Evolutionary conservation across 108 stramenopile species (phyloP).

Genomic region (Parietichytrium sp.): DNA sequence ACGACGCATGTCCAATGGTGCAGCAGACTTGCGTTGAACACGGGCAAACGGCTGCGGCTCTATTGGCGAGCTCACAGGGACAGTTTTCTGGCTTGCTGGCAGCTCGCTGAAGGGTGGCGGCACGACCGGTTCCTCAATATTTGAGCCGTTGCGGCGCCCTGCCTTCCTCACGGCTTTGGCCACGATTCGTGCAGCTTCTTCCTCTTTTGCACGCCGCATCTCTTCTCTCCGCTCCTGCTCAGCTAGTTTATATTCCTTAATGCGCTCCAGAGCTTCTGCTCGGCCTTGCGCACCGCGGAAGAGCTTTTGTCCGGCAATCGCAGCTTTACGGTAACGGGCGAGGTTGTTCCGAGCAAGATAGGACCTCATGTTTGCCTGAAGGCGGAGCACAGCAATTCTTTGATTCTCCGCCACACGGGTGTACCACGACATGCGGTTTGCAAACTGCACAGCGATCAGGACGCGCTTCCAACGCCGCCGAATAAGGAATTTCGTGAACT

Average conservation of each 20-base stretch:
- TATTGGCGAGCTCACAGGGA: no score
- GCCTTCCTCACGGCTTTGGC: not conserved
- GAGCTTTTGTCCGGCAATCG: not conserved
- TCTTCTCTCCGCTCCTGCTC: no score
- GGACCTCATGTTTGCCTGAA: not conserved
- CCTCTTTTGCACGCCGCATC: not conserved
- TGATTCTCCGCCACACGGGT: not conserved
- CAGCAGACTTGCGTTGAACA: no score
- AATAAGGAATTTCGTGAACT: not conserved
- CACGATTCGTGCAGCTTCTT: not conserved
- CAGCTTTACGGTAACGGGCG: not conserved
- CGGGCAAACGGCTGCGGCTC: no score
- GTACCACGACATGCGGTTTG: no score
- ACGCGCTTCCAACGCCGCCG: not conserved
- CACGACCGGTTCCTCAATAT: not conserved
- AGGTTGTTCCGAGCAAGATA: not conserved
- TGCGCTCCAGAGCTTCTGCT: not conserved
- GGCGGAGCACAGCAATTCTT: not conserved
- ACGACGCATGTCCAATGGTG: not conserved
- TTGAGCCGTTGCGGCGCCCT: not conserved
- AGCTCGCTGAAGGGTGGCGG: not conserved
- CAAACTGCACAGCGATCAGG: not conserved
- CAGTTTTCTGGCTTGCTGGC: not conserved
- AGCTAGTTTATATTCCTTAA: not conserved
- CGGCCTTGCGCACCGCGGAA: slow-evolving; percentile 11